Evolutionary conservation across 805 yeast genomes (phyloP).

Genomic region (Teunomyces barrocoloradensis): DNA sequence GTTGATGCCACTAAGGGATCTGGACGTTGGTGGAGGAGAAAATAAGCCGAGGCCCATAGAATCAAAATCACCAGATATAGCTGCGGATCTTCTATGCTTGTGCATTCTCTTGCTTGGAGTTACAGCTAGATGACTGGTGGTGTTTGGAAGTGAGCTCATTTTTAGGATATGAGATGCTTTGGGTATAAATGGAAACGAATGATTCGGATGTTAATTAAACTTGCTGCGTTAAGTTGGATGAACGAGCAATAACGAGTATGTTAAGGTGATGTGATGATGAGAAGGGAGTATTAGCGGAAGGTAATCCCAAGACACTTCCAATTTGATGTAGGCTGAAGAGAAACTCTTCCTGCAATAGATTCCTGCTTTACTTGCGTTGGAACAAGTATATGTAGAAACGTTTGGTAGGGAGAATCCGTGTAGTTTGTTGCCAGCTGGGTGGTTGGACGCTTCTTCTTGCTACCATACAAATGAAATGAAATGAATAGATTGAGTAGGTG

Average conservation of each 20-base stretch:
- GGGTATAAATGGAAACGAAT: neutral
- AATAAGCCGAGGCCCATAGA: slow-evolving; percentile 36
- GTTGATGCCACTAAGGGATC: slow-evolving; percentile 8
- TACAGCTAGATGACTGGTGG: neutral
- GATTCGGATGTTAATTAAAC: neutral
- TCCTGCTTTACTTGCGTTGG: neutral
- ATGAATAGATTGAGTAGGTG: neutral
- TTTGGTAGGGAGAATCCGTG: neutral
- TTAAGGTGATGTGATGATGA: too few species aligned
- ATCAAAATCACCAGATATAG: slow-evolving; percentile 85
- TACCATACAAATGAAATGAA: neutral
- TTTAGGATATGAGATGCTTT: neutral
- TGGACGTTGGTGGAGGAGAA: slow-evolving; percentile 22
- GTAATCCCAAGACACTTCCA: too few species aligned
- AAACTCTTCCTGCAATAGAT: neutral
- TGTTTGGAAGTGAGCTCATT: slow-evolving; percentile 4
- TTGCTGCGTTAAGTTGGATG: neutral
- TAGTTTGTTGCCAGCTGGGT: neutral
- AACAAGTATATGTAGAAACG: neutral
- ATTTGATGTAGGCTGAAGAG: neutral
- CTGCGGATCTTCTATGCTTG: slow-evolving; percentile 82
- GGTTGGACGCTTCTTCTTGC: slow-evolving; percentile 1
- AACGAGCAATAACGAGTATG: neutral
- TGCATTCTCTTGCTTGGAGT: slow-evolving; percentile 49
- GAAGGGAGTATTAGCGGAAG: too few species aligned